Evolutionary conservation across 164 flowering plant species (phyloP), one percentile per base, ranked within the genome.

Genomic region (Dillenia turbinata): DNA sequence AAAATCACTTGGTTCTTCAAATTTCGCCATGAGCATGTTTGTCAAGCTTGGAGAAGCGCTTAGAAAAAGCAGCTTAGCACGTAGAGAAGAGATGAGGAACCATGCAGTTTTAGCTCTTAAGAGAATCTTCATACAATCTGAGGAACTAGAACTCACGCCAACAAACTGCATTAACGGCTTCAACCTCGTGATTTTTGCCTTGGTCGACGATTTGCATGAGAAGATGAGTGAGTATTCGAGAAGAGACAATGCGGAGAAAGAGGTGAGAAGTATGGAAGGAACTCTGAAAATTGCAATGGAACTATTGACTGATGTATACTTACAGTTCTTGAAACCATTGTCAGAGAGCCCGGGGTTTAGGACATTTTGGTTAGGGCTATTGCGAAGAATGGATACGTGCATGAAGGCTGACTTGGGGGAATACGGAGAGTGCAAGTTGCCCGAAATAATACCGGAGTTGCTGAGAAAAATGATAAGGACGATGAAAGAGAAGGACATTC

Each of bases 301-400:
- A 65, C 73, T 91, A 0, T 44, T 91, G 63, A 70, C 83, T 3
- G 85, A 89, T 53, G 83, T 89, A 22, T 88, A 66, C 72, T 58
- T 89, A 70, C 84, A 77, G 67, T 85, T 75, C 67, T 47, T 94
- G 75, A 83, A 58, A 62, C 85, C 65, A 10, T 60, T 94, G 5
- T 70, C 88, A 1, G 79, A 72, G 65, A 77, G 72, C 59, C 56
- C 85, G 0, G 82, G 79, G 54, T 95, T 91, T 56, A 71, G 88
- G 66, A 73, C 89, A 3, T 88, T 92, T 64, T 95, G 99, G 97
- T 59, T 88, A 52, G 94, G 96, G 4, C 74, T 92, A 2, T 54
- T 95, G 63, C 73, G 97, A 49, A 91, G 97, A 73, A 91, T 95
- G 99, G 96, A 89, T 52, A 86, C 93, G 6, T 91, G 90, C 45